These are phyloP conservation scores for Paramecium biaurelia DNA, from an alignment of 73 alveolate species.

Conservation along the genomic window DNA sequence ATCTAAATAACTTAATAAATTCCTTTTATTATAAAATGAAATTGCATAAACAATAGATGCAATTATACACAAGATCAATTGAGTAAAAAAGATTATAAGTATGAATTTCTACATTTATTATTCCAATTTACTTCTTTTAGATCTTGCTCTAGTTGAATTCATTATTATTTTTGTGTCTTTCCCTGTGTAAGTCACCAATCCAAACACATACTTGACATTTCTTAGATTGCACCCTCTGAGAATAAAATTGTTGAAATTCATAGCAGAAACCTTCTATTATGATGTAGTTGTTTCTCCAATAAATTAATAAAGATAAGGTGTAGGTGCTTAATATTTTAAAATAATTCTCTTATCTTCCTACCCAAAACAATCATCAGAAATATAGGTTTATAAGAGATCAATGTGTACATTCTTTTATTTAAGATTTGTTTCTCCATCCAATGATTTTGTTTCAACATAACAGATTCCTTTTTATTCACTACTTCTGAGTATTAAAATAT, in stretches of 20 bases:
- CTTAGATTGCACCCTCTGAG: slow-evolving; percentile 90
- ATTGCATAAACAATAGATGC: slow-evolving; percentile 41
- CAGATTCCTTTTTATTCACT: slow-evolving; percentile 85
- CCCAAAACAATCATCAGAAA: slow-evolving; percentile 41
- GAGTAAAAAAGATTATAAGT: neutral
- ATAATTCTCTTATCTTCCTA: slow-evolving; percentile 31
- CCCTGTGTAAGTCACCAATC: slow-evolving; percentile 90
- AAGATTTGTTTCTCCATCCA: slow-evolving; percentile 96
- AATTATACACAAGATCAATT: slow-evolving; percentile 26
- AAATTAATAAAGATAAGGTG: slow-evolving; percentile 47
- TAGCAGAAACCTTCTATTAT: neutral
- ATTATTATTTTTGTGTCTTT: slow-evolving; percentile 91
- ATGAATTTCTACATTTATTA: slow-evolving; percentile 41
- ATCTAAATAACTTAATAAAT: neutral
- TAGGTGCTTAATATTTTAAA: slow-evolving; percentile 48
- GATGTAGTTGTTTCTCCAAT: slow-evolving; percentile 42
- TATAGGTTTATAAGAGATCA: slow-evolving; percentile 25
- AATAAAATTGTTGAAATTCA: slow-evolving; percentile 78
- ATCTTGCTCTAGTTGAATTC: slow-evolving; percentile 64
- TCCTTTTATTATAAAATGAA: neutral
- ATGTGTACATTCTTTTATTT: slow-evolving; percentile 73
- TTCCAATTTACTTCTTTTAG: slow-evolving; percentile 55
- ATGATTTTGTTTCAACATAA: slow-evolving; percentile 92
- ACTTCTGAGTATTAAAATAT: slow-evolving; percentile 80
- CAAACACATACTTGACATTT: slow-evolving; percentile 84